Base-by-base conservation (phyloP, 192 early-diverging fungal species). In the Chytriomyces confervae region DNA sequence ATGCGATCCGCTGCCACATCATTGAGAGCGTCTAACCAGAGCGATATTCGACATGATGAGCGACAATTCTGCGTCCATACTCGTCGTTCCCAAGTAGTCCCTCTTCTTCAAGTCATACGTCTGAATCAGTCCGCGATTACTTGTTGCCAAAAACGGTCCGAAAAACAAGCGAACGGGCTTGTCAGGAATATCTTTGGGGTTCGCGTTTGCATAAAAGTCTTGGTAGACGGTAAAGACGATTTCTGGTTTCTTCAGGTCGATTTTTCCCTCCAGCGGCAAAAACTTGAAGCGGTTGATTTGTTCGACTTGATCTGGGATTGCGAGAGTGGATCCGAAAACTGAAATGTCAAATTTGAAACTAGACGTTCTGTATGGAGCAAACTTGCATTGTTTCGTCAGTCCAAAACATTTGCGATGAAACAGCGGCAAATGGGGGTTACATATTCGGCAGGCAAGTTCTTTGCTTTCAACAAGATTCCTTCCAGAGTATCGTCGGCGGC, bases 61-160 rank as follows among this genome's bases (percentile, higher is more conserved):
- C 1, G 96, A 98, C 57, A 99, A 84, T 83, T 99, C 96, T 7
- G 97, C 96, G 80, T 99, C 97, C 97, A 99, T 99, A 43, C 93
- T 92, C 1, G 97, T 99, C 45, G 92, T 99, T 43, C 97, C 97
- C 62, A 99, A 80, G 74, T 99, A 99, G 61, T 87, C 89, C 66
- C 97, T 84, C 79, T 98, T 97, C 85, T 99, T 99, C 51, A 99
- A 86, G 83, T 97, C 94, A 76, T 93, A 99, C 66, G 80, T 91
- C n/a, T 90, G 85, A 18, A 97, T 88, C 18, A 93, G 63, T 20
- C 91, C 89, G 7, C 94, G 86, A 60, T 91, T 92, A 47, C 95
- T 91, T 18, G 74, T 82, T 7, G 91, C 92, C 2, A 96, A 86
- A 72, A 91, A 78, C 16, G 90, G 84, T 0, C 93, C 94, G 78